phyloP scores from a whole-genome alignment of 2,329 filamentous ascomycete genomes.

The Hypoxylon sp. region DNA sequence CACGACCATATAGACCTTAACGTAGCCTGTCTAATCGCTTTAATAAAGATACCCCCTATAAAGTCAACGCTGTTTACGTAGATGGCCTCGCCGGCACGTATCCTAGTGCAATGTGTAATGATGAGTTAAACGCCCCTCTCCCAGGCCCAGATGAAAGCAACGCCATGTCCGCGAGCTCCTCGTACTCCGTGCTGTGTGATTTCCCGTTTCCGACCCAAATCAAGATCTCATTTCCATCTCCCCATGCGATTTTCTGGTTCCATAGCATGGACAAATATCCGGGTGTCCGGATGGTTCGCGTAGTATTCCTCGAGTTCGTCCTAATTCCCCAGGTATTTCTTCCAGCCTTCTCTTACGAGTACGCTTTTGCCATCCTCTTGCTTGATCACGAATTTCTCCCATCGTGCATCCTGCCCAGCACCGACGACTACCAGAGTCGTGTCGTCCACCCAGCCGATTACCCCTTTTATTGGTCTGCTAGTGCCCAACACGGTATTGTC shows the following conservation, averaged over 20 bases:
- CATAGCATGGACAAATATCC: not conserved
- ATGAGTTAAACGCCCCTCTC: conserved; percentile 13
- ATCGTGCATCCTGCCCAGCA: conserved; percentile 80
- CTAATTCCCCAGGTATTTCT: conserved; percentile 68
- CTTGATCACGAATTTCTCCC: conserved; percentile 86
- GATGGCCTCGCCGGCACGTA: conserved; percentile 28
- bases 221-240: too few species aligned
- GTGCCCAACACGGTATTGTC: conserved; percentile 57
- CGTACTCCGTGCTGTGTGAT: conserved; percentile 30
- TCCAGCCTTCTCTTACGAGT: conserved; percentile 81
- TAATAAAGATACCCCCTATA: conserved; percentile 32
- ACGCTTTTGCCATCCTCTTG: conserved; percentile 73
- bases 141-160: conserved; percentile 24
- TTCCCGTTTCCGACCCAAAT: conserved; percentile 26
- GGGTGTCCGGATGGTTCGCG: conserved; percentile 13
- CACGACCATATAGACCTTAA: conserved; percentile 43
- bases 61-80: conserved; percentile 26
- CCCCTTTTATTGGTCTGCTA: conserved; percentile 75
- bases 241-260: conserved; percentile 3
- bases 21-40: conserved; percentile 25
- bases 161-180: conserved; percentile 19
- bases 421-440: conserved; percentile 78
- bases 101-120: conserved; percentile 27
- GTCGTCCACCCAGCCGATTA: conserved; percentile 85
- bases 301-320: conserved; percentile 11